Conservation (phyloP, 495 filamentous ascomycete genomes). For the Cladorrhinum samala region DNA sequence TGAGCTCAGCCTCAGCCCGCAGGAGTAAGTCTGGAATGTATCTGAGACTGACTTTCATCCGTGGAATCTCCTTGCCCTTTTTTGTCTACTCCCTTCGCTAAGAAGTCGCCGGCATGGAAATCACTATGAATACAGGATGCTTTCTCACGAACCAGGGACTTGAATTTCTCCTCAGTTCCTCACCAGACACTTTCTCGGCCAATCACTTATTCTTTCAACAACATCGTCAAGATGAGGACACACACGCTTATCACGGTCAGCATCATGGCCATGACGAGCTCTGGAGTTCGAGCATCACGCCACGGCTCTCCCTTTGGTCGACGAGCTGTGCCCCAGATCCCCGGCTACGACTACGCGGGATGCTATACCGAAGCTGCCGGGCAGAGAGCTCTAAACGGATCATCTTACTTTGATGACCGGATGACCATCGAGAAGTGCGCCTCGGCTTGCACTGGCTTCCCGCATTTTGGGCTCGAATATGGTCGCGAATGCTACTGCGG, state of each 20-base stretch:
- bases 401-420: neutral
- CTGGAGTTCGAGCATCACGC: neutral
- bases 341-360: neutral
- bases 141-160: too few species aligned
- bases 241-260: neutral
- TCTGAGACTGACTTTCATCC: too few species aligned
- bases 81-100: too few species aligned
- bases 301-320: neutral
- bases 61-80: too few species aligned
- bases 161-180: too few species aligned
- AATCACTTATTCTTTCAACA: too few species aligned
- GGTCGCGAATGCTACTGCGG: slow-evolving; percentile 21
- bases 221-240: neutral
- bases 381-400: neutral
- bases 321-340: neutral
- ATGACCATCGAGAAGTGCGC: neutral
- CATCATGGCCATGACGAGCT: neutral
- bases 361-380: neutral
- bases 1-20: too few species aligned
- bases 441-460: neutral
- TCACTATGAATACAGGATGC: too few species aligned
- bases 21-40: too few species aligned
- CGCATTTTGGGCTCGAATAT: neutral
- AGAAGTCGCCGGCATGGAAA: too few species aligned
- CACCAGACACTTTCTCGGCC: too few species aligned